Evolutionary conservation across 1,284 basidiomycete species (phyloP), one percentile per base, ranked within the genome.

Genomic region (Heliocybe sulcata): DNA sequence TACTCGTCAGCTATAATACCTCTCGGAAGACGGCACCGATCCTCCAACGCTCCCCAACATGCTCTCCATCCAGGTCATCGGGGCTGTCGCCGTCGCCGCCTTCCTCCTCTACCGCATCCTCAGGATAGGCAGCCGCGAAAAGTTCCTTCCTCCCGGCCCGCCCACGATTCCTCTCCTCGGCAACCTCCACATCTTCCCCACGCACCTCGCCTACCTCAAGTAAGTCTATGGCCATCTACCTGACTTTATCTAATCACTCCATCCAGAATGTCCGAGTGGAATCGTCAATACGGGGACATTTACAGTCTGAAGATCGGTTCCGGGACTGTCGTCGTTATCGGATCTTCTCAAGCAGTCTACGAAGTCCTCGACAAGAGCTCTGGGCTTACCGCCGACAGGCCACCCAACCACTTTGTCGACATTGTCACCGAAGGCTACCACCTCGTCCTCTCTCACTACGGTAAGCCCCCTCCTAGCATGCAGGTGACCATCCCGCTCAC

Each of bases 91-190:
- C 33, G 33, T 35, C 33, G 33, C 33, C 33, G 33, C 33, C 33
- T 35, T 35, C 33, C 33, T 35, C 33, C 33, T 35, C 33, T 35
- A 35, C 33, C 33, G 33, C 33, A 8, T 31, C 9, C 27, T 31
- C 23, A 51, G 49, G 49, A 51, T 51, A 9, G 49, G 49, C 22
- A 51, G 49, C 16, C 20, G 69, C 52, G 63, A 64, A 22, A 42
- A 54, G 20, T 55, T 57, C 23, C 63, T 71, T n/a, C 69, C 69
- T 19, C 68, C 68, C n/a, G 69, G 69, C 1, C 69, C 69, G 1
- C 67, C 68, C 2, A 70, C 69, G 10, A 29, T 58, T 6, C 67
- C 67, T 0, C 22, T 70, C n/a, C 56, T 71, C 10, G 69, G 69
- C 11, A 70, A 71, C 53, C 25, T 67, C 8, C 60, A 60, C 31